Evolutionary conservation across 345 rosid species (phyloP).

Genomic region (Cardamine occulta): DNA sequence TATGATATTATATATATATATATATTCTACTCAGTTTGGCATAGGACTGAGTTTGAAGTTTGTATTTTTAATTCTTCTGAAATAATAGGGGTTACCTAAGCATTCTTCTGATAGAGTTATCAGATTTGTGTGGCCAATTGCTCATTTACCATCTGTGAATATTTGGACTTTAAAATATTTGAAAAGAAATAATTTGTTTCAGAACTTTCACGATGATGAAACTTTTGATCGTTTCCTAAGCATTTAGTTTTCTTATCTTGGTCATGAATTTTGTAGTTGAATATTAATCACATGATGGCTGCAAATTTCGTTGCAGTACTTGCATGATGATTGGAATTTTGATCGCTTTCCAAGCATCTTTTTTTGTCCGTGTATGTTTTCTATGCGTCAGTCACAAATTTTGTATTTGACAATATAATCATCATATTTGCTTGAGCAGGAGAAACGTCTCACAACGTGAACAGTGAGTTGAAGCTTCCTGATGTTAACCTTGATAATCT

Average conservation of each 20-base stretch:
- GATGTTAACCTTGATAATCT: constrained; percentile 75
- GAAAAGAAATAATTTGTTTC: constrained; percentile 3
- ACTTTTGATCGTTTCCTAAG: constrained; percentile 14
- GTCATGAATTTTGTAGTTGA: constrained; percentile 4
- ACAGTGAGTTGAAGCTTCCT: constrained; percentile 75
- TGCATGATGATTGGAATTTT: constrained; percentile 21
- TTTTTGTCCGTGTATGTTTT: neutral
- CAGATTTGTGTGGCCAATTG: constrained; percentile 17
- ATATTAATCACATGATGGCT: constrained; percentile 3
- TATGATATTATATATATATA: neutral
- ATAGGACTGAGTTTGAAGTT: constrained; percentile 17
- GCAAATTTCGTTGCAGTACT: constrained; percentile 1
- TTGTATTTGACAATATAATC: constrained; percentile 21
- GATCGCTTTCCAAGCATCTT: neutral
- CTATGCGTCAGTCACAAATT: neutral
- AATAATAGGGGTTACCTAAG: neutral
- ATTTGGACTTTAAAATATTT: constrained; percentile 12
- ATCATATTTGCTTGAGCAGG: constrained; percentile 48
- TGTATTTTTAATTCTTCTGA: constrained; percentile 10
- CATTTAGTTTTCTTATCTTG: neutral
- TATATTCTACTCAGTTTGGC: constrained; percentile 5
- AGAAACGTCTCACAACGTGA: constrained; percentile 65
- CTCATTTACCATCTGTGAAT: constrained; percentile 12
- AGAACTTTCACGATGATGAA: constrained; percentile 7
- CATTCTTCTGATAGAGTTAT: neutral